Percentiles rank a stretch among this genome's conserved stretches.
Evolutionary conservation across 306 rosid genomes (phyloP).

Genomic region (Abrus precatorius): DNA sequence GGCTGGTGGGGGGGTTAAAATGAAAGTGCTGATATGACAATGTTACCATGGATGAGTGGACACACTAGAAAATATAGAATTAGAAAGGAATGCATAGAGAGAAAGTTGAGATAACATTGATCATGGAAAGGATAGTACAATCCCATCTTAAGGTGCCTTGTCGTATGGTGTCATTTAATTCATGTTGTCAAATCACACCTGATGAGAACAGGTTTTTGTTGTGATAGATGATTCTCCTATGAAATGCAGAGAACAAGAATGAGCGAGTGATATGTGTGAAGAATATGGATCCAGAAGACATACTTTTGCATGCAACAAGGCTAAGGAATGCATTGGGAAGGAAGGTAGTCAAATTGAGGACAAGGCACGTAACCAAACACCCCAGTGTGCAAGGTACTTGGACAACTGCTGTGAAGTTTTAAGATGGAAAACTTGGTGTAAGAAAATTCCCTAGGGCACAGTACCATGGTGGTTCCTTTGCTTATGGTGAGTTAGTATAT

Average conservation of each 20-base stretch:
- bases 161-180: background rate
- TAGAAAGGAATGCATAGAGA: background rate
- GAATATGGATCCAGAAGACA: conserved; percentile 85
- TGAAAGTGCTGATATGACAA: background rate
- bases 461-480: conserved; percentile 14
- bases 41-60: conserved; percentile 1
- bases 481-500: background rate
- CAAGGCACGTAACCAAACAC: conserved; percentile 83
- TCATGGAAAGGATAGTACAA: background rate
- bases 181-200: background rate
- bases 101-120: background rate
- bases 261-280: conserved; percentile 82
- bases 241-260: conserved; percentile 71
- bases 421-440: conserved; percentile 40
- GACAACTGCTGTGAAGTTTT: conserved; percentile 77
- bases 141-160: background rate
- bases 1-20: background rate
- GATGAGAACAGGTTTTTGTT: background rate
- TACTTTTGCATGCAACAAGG: conserved; percentile 70
- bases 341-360: conserved; percentile 89
- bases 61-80: background rate
- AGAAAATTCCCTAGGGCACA: conserved; percentile 38
- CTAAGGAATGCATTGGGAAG: conserved; percentile 90
- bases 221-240: conserved; percentile 37
- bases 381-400: conserved; percentile 98